Conservation (phyloP, 768 basidiomycete genomes). For the Boletus rubropictus region DNA sequence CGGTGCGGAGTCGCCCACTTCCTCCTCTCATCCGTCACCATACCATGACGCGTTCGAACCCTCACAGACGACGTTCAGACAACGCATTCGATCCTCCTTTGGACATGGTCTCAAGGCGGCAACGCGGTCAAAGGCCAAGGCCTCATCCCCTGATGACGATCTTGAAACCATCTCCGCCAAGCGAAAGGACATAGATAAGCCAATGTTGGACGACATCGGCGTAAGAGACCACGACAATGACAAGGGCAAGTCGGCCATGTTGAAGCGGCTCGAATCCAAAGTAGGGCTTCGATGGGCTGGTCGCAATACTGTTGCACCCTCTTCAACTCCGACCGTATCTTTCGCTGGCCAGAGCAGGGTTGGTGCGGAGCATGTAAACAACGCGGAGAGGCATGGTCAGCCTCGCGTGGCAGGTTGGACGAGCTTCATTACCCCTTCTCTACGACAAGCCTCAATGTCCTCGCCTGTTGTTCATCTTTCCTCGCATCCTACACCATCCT, state of each 20-base stretch:
- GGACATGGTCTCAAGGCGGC: slow-evolving; percentile 63
- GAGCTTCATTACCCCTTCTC: slow-evolving; percentile 58
- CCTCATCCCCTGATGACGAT: slow-evolving; percentile 34
- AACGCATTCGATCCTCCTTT: slow-evolving; percentile 58
- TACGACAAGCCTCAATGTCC: slow-evolving; percentile 67
- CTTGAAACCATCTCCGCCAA: slow-evolving; percentile 41
- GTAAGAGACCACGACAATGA: slow-evolving; percentile 32
- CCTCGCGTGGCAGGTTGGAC: slow-evolving; percentile 49
- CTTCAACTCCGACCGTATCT: slow-evolving; percentile 37
- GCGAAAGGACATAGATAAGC: slow-evolving; percentile 39
- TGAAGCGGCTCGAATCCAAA: slow-evolving; percentile 45
- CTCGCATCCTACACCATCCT: slow-evolving; percentile 49
- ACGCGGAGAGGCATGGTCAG: slow-evolving; percentile 35
- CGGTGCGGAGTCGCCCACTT: slow-evolving; percentile 33
- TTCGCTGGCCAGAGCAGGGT: slow-evolving; percentile 20
- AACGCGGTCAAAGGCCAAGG: slow-evolving; percentile 49
- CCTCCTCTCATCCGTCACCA: slow-evolving; percentile 23
- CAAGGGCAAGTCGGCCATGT: slow-evolving; percentile 41
- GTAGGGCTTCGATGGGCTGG: slow-evolving; percentile 44
- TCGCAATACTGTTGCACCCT: slow-evolving; percentile 36
- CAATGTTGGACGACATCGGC: slow-evolving; percentile 25
- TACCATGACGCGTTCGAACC: slow-evolving; percentile 35
- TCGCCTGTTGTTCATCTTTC: slow-evolving; percentile 67
- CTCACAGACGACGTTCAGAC: slow-evolving; percentile 47
- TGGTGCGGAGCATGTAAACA: slow-evolving; percentile 29